Evolutionary conservation across 805 yeast genomes (phyloP).

Genomic region (Hanseniaspora occidentalis): DNA sequence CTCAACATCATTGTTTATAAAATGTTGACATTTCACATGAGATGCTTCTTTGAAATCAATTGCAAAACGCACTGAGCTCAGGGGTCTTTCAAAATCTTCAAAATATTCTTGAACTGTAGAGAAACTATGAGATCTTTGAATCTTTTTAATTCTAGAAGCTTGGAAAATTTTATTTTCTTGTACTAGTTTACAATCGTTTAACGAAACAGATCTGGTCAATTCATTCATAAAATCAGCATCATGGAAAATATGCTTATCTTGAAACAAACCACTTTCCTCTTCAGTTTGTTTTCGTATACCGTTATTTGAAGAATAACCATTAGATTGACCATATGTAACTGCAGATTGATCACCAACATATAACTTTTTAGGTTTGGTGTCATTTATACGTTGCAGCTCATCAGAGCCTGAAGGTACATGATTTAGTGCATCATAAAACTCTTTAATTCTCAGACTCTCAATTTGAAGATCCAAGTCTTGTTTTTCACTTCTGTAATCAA

Average conservation of each 20-base stretch:
- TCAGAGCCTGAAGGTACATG: neutral
- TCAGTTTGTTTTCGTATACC: no score
- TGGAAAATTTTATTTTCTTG: neutral
- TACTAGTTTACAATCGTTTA: neutral
- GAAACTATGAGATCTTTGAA: conserved; percentile 4
- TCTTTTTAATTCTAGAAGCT: neutral
- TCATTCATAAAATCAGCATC: conserved; percentile 2
- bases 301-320: no score
- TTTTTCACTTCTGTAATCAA: no score
- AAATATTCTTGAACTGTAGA: conserved; percentile 4
- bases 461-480: no score
- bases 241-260: neutral
- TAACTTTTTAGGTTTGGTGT: no score
- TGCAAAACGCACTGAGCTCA: neutral
- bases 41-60: neutral
- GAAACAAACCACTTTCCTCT: no score
- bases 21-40: neutral
- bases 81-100: neutral
- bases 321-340: no score
- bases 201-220: conserved; percentile 3
- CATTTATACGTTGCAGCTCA: no score
- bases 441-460: neutral
- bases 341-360: no score
- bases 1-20: neutral
- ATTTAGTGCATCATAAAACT: neutral